phyloP scores from a whole-genome alignment of 345 rosid genomes.

The Hibiscus mutabilis region DNA sequence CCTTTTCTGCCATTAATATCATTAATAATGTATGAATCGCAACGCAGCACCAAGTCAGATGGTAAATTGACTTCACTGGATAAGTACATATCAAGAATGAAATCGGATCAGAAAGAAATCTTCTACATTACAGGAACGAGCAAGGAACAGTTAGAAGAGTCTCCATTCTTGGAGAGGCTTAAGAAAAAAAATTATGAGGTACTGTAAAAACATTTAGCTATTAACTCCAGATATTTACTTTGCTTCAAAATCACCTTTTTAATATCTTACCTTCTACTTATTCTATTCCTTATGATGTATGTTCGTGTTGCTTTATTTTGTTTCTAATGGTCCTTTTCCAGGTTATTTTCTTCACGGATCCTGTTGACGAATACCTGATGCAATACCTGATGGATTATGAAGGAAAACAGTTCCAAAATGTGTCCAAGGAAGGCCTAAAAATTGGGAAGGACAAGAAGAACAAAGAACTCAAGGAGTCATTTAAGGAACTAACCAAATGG shows the following conservation, averaged over 20 bases:
- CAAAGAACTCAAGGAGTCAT: conserved; percentile 87
- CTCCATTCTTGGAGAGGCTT: conserved; percentile 97
- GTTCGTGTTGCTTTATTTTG: background rate
- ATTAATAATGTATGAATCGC: background rate
- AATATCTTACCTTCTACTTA: background rate
- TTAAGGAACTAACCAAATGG: conserved; percentile 95
- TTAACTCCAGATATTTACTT: background rate
- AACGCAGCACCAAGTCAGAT: conserved; percentile 75
- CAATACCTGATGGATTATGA: conserved; percentile 97
- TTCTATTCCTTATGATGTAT: background rate
- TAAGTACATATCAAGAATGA: conserved; percentile 95
- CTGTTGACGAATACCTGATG: conserved; percentile 96
- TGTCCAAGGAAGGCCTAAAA: conserved; percentile 89
- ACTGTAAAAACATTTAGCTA: background rate
- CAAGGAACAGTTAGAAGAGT: conserved; percentile 90
- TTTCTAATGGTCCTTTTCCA: conserved; percentile 18
- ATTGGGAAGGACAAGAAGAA: conserved; percentile 69
- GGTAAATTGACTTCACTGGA: conserved; percentile 90
- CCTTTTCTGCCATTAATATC: conserved; percentile 3
- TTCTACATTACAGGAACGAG: conserved; percentile 91
- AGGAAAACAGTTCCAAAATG: conserved; percentile 91
- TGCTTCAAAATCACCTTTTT: background rate
- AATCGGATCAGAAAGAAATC: conserved; percentile 73
- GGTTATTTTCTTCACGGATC: conserved; percentile 98
- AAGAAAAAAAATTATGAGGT: conserved; percentile 91